phyloP scores from a whole-genome alignment of 2,329 filamentous ascomycete species.

The Neonectria sp. region DNA sequence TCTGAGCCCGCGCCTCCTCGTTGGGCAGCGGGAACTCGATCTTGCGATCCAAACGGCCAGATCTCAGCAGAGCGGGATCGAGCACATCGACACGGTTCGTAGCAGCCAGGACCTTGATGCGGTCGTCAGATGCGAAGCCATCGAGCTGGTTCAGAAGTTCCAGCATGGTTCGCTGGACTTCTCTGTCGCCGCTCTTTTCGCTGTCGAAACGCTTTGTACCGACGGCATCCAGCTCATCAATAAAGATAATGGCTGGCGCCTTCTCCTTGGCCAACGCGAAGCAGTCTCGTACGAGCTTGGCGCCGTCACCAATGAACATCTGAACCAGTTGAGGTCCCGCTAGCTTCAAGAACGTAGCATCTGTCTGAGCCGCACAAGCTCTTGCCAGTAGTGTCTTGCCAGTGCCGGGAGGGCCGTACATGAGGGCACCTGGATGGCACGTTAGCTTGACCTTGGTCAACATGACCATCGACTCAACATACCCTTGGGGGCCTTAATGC shows the following conservation, averaged over 20 bases:
- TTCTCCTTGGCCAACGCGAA: constrained; percentile 99
- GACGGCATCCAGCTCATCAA: constrained; percentile 98
- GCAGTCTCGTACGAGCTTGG: constrained; percentile 96
- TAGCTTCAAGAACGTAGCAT: constrained; percentile 98
- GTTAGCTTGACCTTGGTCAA: constrained; percentile 79
- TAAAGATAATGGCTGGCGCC: constrained; percentile 99
- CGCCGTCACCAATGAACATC: constrained; percentile 99
- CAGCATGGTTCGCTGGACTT: constrained; percentile 99
- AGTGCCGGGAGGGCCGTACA: constrained; percentile 96
- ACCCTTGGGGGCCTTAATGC: constrained; percentile 99
- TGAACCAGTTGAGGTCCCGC: constrained; percentile 98
- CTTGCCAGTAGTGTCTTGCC: constrained; percentile 93
- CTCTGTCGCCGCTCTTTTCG: constrained; percentile 96
- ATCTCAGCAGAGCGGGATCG: constrained; percentile 91
- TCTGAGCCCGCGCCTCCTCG: constrained; percentile 96
- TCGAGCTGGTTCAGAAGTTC: constrained; percentile 98
- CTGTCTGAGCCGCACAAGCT: constrained; percentile 97
- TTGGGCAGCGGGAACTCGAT: constrained; percentile 99
- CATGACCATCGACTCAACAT: constrained; percentile 68
- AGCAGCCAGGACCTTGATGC: constrained; percentile 95
- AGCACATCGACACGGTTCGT: constrained; percentile 96
- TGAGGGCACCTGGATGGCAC: constrained; percentile 94
- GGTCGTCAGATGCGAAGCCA: constrained; percentile 96
- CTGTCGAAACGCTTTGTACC: constrained; percentile 99
- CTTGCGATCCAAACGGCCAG: constrained; percentile 93